A percentile compares a stretch with the other conserved stretches of the same genome.
phyloP scores from a whole-genome alignment of 2,329 filamentous ascomycete genomes.

The Trichoderma sp. region DNA sequence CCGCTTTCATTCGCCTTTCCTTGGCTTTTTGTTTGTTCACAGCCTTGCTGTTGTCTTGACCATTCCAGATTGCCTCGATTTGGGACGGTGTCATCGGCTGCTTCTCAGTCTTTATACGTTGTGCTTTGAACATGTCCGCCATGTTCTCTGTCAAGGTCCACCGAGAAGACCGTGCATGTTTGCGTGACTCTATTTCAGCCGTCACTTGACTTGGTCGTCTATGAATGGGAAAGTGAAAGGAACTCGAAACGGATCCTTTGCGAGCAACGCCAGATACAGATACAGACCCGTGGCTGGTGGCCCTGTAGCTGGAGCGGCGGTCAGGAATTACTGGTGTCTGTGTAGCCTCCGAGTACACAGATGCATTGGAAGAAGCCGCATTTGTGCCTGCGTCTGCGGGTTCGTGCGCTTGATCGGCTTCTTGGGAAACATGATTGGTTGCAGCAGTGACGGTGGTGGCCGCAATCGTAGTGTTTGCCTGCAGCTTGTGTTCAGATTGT shows the following conservation, averaged over 20 bases:
- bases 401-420: slow-evolving; percentile 16
- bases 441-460: background rate
- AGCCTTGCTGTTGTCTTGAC: slow-evolving; percentile 11
- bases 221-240: slow-evolving; percentile 34
- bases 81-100: slow-evolving; percentile 52
- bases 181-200: slow-evolving; percentile 19
- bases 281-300: slow-evolving; percentile 4
- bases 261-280: slow-evolving; percentile 26
- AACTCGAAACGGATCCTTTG: slow-evolving; percentile 39
- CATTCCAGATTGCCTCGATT: slow-evolving; percentile 37
- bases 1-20: slow-evolving; percentile 11
- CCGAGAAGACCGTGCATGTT: slow-evolving; percentile 33
- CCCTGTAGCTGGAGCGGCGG: slow-evolving; percentile 7
- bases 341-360: slow-evolving; percentile 1
- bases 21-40: slow-evolving; percentile 5
- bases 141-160: slow-evolving; percentile 57
- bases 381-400: slow-evolving; percentile 4
- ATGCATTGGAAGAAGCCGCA: slow-evolving; percentile 1
- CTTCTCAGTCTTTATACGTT: slow-evolving; percentile 55
- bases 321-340: background rate
- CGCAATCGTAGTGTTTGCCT: background rate
- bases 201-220: slow-evolving; percentile 11
- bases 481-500: slow-evolving; percentile 10
- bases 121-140: slow-evolving; percentile 55
- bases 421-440: background rate